A percentile compares a stretch with the other conserved stretches of the same genome.
These are phyloP conservation scores for Metarhizium album DNA, from an alignment of 2,329 filamentous ascomycete genomes.

Conservation along the genomic window DNA sequence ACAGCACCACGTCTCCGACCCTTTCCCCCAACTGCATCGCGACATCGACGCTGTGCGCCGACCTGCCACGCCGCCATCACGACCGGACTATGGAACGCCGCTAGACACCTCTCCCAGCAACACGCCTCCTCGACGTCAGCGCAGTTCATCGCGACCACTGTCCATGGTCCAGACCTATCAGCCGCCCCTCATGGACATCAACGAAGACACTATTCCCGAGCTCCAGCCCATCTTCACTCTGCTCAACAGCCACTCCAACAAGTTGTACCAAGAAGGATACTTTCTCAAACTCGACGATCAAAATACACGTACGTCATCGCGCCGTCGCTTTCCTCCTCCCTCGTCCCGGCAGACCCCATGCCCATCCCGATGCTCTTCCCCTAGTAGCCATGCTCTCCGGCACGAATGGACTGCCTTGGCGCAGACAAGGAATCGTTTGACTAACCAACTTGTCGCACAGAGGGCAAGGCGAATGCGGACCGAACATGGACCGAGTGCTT, in stretches of 20 bases:
- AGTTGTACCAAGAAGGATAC: conserved; percentile 95
- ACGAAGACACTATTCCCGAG: conserved; percentile 80
- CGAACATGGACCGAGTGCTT: conserved; percentile 95
- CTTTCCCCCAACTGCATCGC: conserved; percentile 21
- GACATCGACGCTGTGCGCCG: conserved; percentile 24
- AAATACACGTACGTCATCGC: conserved; percentile 61
- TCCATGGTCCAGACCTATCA: conserved; percentile 83
- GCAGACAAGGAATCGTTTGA: background rate
- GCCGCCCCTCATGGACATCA: conserved; percentile 76
- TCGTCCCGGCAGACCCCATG: no score
- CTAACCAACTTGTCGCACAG: conserved; percentile 32
- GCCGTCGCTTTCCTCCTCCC: background rate
- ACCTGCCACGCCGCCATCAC: conserved; percentile 27
- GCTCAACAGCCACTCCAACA: conserved; percentile 90
- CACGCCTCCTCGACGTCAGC: conserved; percentile 29
- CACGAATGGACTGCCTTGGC: background rate
- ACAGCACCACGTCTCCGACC: conserved; percentile 17
- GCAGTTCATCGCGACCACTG: conserved; percentile 56
- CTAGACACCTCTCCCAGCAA: conserved; percentile 31
- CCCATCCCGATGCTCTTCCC: background rate
- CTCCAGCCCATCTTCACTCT: conserved; percentile 89
- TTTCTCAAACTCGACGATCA: conserved; percentile 95
- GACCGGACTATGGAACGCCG: conserved; percentile 31
- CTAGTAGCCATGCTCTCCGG: background rate
- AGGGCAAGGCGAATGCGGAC: conserved; percentile 76